These are phyloP conservation scores for Dactylellina drechsleri DNA, from an alignment of 2,329 filamentous ascomycete genomes.

Conservation along the genomic window DNA sequence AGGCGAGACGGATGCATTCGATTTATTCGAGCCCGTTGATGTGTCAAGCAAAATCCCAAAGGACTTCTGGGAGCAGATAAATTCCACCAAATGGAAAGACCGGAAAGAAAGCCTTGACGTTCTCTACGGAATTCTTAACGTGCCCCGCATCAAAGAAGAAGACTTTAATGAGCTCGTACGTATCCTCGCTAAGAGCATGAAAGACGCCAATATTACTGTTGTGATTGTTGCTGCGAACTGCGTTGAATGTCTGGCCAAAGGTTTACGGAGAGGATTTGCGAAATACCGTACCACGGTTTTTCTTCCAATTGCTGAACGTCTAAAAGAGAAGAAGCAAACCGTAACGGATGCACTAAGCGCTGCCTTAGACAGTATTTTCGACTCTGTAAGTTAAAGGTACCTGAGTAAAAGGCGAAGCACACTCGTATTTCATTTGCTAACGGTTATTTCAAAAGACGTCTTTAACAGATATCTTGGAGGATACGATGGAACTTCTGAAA, in stretches of 20 bases:
- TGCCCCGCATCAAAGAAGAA: constrained; percentile 89
- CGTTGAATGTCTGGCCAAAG: constrained; percentile 87
- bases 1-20: constrained; percentile 80
- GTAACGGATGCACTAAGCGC: constrained; percentile 88
- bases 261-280: constrained; percentile 78
- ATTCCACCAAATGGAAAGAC: constrained; percentile 97
- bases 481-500: constrained; percentile 82
- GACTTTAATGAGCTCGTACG: constrained; percentile 86
- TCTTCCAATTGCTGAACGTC: constrained; percentile 88
- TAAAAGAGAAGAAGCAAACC: constrained; percentile 95
- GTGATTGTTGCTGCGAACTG: constrained; percentile 93
- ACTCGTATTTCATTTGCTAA: constrained; percentile 30
- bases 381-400: constrained; percentile 60
- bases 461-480: constrained; percentile 89
- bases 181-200: constrained; percentile 93
- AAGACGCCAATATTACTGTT: constrained; percentile 95
- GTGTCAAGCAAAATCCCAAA: constrained; percentile 82
- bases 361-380: constrained; percentile 79
- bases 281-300: constrained; percentile 85
- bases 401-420: neutral
- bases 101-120: constrained; percentile 92
- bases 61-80: constrained; percentile 83
- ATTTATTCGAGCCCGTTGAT: constrained; percentile 86
- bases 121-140: constrained; percentile 78
- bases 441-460: constrained; percentile 69